These are phyloP conservation scores for Inga oerstediana DNA, from an alignment of 306 rosid genomes.

Conservation along the genomic window DNA sequence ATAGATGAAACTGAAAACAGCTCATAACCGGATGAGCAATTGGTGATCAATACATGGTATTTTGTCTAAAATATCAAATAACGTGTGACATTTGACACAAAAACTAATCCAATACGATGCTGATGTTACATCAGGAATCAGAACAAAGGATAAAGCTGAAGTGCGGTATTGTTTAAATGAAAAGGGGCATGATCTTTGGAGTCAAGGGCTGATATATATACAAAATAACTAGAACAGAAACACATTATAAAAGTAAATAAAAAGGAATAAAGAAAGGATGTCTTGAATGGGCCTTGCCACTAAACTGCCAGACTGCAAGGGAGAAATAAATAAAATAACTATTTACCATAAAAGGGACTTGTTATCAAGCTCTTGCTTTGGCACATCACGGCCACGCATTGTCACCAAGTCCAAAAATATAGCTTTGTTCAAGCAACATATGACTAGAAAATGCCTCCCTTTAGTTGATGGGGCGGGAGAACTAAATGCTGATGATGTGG, in stretches of 20 bases:
- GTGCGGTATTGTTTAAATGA: not conserved
- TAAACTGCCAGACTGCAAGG: not conserved
- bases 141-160: not conserved
- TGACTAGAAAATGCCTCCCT: slow-evolving; percentile 98
- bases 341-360: slow-evolving; percentile 90
- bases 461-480: slow-evolving; percentile 88
- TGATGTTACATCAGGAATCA: not conserved
- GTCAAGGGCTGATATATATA: not conserved
- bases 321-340: slow-evolving; percentile 18
- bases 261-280: slow-evolving; percentile 14
- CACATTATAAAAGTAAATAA: not conserved
- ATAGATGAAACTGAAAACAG: slow-evolving; percentile 31
- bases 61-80: not conserved
- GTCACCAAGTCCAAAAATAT: slow-evolving; percentile 98
- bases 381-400: slow-evolving; percentile 97
- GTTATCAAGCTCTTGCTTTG: slow-evolving; percentile 96
- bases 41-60: not conserved
- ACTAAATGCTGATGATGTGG: slow-evolving; percentile 75
- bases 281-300: not conserved
- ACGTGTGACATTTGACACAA: not conserved
- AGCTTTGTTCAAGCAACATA: slow-evolving; percentile 96
- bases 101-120: not conserved
- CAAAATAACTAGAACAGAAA: not conserved
- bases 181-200: not conserved
- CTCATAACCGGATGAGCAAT: not conserved